Conservation (phyloP, 768 basidiomycete genomes). For the Holtermannia corniformis region DNA sequence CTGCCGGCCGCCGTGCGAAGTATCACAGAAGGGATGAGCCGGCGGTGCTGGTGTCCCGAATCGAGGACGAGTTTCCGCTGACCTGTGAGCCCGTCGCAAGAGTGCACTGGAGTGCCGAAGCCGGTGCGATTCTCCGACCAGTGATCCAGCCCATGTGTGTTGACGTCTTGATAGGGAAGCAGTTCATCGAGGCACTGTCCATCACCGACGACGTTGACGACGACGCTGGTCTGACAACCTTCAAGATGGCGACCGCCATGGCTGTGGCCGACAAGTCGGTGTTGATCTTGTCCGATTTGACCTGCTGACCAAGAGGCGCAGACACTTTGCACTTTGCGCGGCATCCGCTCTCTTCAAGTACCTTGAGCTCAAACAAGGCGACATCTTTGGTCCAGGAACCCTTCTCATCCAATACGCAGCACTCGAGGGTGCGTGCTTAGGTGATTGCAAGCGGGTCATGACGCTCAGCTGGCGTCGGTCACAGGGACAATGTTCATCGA, state of each 20-base stretch:
- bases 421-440: constrained; percentile 49
- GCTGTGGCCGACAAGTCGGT: constrained; percentile 68
- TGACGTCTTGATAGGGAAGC: too few species aligned
- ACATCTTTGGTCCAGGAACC: constrained; percentile 51
- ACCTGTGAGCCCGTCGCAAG: constrained; percentile 62
- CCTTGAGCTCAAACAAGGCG: constrained; percentile 59
- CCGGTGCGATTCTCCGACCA: constrained; percentile 53
- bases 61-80: constrained; percentile 61
- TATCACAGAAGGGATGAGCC: constrained; percentile 13
- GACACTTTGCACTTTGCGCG: constrained; percentile 83
- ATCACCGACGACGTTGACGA: constrained; percentile 67
- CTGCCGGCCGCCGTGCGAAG: background rate
- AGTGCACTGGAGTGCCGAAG: constrained; percentile 76
- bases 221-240: too few species aligned
- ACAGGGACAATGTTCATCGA: constrained; percentile 89
- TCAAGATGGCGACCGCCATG: constrained; percentile 67
- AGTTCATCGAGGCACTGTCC: constrained; percentile 57
- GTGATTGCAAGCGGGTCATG: background rate
- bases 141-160: too few species aligned
- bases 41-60: constrained; percentile 62
- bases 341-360: constrained; percentile 79
- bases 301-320: constrained; percentile 39
- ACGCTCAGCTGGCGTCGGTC: background rate
- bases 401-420: constrained; percentile 50
- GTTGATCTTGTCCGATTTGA: too few species aligned